Percentiles rank a stretch among this genome's conserved stretches.
phyloP scores from a whole-genome alignment of 345 rosid genomes.

The Citrus inodora region DNA sequence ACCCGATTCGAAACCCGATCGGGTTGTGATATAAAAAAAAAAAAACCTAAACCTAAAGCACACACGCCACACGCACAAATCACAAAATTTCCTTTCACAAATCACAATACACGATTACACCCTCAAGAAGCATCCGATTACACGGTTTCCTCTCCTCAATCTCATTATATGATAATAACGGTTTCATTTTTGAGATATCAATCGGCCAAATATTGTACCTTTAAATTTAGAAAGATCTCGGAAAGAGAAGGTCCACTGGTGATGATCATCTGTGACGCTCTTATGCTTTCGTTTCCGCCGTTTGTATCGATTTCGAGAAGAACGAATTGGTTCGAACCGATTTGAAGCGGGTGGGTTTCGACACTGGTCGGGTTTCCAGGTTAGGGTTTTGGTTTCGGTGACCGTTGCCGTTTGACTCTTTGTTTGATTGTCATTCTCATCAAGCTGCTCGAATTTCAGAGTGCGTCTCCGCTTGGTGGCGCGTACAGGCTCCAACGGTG shows the following conservation, averaged over 20 bases:
- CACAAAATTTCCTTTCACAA: too few relatives aligned
- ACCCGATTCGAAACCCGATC: too few relatives aligned
- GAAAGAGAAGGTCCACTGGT: constrained; percentile 38
- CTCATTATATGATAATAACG: neutral
- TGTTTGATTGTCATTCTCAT: neutral
- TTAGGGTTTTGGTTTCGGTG: neutral
- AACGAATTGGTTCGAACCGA: neutral
- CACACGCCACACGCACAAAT: too few relatives aligned
- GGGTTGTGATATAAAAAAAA: too few relatives aligned
- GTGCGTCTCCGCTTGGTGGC: neutral
- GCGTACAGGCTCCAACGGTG: neutral
- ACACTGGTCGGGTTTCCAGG: neutral
- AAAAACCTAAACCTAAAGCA: too few relatives aligned
- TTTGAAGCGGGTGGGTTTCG: neutral
- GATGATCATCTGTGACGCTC: constrained; percentile 12
- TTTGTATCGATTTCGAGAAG: neutral
- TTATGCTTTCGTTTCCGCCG: constrained; percentile 6
- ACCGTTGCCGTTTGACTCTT: neutral
- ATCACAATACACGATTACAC: too few relatives aligned
- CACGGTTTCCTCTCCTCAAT: too few relatives aligned
- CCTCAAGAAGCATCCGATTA: too few relatives aligned
- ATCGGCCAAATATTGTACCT: constrained; percentile 16
- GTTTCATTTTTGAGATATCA: neutral
- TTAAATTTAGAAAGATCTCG: constrained; percentile 25
- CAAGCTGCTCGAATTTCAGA: neutral